Evolutionary conservation across 2,329 filamentous ascomycete genomes (phyloP).

Genomic region (Trichothecium sympodiale): DNA sequence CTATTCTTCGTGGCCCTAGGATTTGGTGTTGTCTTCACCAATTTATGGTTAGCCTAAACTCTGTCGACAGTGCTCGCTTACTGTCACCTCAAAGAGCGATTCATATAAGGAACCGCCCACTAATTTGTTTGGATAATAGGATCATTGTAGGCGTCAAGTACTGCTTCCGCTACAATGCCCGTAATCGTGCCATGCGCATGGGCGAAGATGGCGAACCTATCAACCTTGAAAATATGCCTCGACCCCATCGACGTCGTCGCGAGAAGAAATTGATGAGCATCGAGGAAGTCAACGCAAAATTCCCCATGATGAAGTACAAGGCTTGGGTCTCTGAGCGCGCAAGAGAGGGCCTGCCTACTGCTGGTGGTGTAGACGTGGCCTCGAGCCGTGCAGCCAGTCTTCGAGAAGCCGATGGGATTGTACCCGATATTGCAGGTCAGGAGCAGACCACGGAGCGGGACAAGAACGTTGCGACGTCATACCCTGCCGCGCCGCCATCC

Average conservation of each 20-base stretch:
- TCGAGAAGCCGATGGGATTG: conserved; percentile 51
- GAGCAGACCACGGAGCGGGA: conserved; percentile 14
- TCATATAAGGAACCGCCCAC: not conserved
- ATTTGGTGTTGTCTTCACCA: conserved; percentile 97
- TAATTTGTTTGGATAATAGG: conserved; percentile 41
- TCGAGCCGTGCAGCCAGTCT: conserved; percentile 65
- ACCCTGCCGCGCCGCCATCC: not conserved
- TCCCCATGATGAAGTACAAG: conserved; percentile 95
- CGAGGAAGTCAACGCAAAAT: conserved; percentile 97
- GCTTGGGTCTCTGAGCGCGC: conserved; percentile 79
- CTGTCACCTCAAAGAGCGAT: not conserved
- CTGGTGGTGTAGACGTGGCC: conserved; percentile 70
- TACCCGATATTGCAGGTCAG: conserved; percentile 30
- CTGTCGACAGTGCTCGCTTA: not conserved
- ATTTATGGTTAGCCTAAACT: conserved; percentile 69
- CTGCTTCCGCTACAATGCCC: conserved; percentile 95
- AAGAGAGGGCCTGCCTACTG: conserved; percentile 69
- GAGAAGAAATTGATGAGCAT: conserved; percentile 99
- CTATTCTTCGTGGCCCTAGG: conserved; percentile 88
- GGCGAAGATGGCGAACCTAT: conserved; percentile 81
- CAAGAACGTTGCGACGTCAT: not conserved
- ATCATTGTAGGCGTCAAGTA: conserved; percentile 99
- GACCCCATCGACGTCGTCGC: conserved; percentile 73
- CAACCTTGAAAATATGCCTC: conserved; percentile 72
- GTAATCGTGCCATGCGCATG: conserved; percentile 69